A percentile compares a stretch with the other conserved stretches of the same genome.
Evolutionary conservation across 495 filamentous ascomycete species (phyloP).

Genomic region (Xylaria nigripes): DNA sequence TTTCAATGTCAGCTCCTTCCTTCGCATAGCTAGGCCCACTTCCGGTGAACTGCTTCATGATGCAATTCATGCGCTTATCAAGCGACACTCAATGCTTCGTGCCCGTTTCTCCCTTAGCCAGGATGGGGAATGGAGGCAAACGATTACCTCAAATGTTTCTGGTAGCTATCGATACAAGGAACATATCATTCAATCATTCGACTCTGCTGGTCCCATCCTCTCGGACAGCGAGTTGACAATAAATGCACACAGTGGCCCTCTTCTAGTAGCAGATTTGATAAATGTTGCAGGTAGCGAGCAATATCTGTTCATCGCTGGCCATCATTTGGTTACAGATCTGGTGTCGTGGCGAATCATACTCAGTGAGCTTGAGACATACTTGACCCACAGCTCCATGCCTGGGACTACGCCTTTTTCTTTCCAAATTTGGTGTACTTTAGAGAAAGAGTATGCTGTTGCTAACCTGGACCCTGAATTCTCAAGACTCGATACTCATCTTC

Average conservation of each 20-base stretch:
- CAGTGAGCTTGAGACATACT: conserved; percentile 45
- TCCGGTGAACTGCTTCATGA: conserved; percentile 26
- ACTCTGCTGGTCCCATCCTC: conserved; percentile 6
- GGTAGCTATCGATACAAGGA: conserved; percentile 15
- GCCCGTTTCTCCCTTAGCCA: conserved; percentile 35
- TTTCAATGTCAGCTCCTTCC: conserved; percentile 55
- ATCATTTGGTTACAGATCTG: conserved; percentile 52
- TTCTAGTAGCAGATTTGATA: conserved; percentile 37
- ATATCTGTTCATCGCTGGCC: conserved; percentile 45
- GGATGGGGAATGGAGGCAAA: conserved; percentile 20
- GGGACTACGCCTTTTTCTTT: conserved; percentile 36
- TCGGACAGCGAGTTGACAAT: conserved; percentile 7
- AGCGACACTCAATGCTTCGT: conserved; percentile 42
- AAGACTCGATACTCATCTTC: conserved; percentile 11
- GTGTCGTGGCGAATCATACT: conserved; percentile 57
- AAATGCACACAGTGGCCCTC: conserved; percentile 28
- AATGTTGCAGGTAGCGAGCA: conserved; percentile 22
- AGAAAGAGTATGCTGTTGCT: conserved; percentile 17
- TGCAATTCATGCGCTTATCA: too few relatives aligned
- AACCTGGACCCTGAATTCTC: neutral
- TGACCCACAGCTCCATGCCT: conserved; percentile 27
- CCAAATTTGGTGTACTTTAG: conserved; percentile 44
- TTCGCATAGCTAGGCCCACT: conserved; percentile 36
- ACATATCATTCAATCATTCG: conserved; percentile 13
- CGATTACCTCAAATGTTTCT: conserved; percentile 5